Base-by-base conservation (phyloP, 805 yeast species). In the Ogataea angusta region DNA sequence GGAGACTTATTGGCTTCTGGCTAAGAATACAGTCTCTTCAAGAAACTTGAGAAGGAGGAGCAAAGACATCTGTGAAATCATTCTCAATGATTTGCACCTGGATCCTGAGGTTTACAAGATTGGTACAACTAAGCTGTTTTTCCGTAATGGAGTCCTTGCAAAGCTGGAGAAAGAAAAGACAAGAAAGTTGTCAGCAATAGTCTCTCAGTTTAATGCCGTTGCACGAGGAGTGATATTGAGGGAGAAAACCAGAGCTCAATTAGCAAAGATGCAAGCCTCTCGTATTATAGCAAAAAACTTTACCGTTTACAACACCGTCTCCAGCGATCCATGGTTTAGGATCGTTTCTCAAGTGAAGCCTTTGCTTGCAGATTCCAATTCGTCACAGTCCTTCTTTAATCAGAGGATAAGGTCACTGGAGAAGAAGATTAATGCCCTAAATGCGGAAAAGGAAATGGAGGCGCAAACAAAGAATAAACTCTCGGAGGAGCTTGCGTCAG, bases 161-260 rank as follows among this genome's bases (percentile, higher is more conserved):
- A 78, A 78, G 27, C 69, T 89, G 2, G 99, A 93, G 59, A 79
- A 79, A 48, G 70, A 74, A 40, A 80, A 95, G 45, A 96, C 89
- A 48, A 66, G 68, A 25, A 73, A 76, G 37, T 63, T 93, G 26
- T 72, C 75, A 34, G 51, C 59, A 2, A 70, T 82, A 2, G 64
- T 86, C 28, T 72, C 82, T 0, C 62, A 64, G 4, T 72, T 93
- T 41, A 95, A 87, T 55, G 68, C 90, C 5, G 48, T 73, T 2
- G 66, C 78, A 5, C 71, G 88, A 46, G 97, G 95, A 5, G 72
- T 66, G n/a, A 43, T 74, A 6, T 69, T 74, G 2, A 76, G 98
- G 54, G 54, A 55, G 9, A 51, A 57, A 3, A 69, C 78, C 28
- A 65, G 69, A 27, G 57, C 63, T 10, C 66, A 73, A 43, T 66